A percentile compares a stretch with the other conserved stretches of the same genome.
phyloP scores from a whole-genome alignment of 306 rosid species.

The Vigna mungo region DNA sequence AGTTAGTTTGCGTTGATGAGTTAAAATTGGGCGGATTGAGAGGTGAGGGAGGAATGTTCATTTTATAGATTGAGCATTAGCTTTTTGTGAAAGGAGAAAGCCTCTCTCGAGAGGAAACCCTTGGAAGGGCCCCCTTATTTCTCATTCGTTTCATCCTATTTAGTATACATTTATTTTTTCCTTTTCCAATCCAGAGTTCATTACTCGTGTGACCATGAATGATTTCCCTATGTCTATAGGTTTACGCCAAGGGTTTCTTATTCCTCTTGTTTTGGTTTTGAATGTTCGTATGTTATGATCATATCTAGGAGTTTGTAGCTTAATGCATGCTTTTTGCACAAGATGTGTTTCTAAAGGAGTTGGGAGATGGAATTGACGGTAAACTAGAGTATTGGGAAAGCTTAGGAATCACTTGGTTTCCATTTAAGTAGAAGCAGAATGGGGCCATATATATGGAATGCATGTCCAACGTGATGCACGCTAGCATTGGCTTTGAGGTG shows the following conservation, averaged over 20 bases:
- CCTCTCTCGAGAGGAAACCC: too few species aligned
- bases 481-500: neutral
- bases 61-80: too few species aligned
- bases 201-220: neutral
- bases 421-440: neutral
- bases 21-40: too few species aligned
- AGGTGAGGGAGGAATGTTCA: too few species aligned
- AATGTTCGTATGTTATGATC: neutral
- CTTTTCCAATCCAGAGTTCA: too few species aligned
- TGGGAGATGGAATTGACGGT: neutral
- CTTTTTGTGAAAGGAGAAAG: too few species aligned
- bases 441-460: neutral
- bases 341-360: neutral
- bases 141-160: too few species aligned
- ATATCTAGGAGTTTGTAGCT: neutral
- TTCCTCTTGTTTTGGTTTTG: slow-evolving; percentile 3
- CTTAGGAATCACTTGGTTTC: slow-evolving; percentile 1
- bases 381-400: slow-evolving; percentile 8
- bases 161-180: too few species aligned
- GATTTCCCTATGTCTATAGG: neutral
- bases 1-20: too few species aligned
- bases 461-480: neutral
- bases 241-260: neutral
- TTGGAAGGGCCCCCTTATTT: too few species aligned
- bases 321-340: neutral